Base-by-base conservation (phyloP, 176 grass and related monocot species). In the Rhynchospora breviuscula region DNA sequence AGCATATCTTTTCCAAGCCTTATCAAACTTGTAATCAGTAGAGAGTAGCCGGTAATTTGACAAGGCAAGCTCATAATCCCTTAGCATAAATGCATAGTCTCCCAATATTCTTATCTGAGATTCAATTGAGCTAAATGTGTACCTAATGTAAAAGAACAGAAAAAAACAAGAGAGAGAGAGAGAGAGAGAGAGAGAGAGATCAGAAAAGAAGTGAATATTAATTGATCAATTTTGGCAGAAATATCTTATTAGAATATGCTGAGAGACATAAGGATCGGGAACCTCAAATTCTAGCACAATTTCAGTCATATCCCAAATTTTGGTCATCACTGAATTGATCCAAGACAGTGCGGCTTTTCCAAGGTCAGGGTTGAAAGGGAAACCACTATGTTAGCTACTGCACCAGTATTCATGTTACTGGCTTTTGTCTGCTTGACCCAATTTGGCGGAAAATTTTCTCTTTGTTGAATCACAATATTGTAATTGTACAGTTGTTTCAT, bases 61-160 rank as follows among this genome's bases (percentile, higher is more conserved):
- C 77, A 99, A 87, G 64, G 96, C 96, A 89, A 99, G 96, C 87
- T 99, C 96, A 35, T 95, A 99, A 86, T 99, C 93, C 62, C 93
- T 91, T 72, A 99, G 84, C 93, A 99, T 99, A 79, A 99, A 99
- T 40, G 96, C 96, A 78, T 93, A 99, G 84, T 99, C 96, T 88
- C 89, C 91, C 47, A 99, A 86, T 70, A 99, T 86, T 92, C 96
- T 95, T 68, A 99, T 99, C 73, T 99, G 96, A 18, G 96, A 93
- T 90, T 99, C 96, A 76, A 93, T 90, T 81, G 96, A 99, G 66
- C 89, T 95, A 89, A 90, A 99, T 67, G 93, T 93, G 88, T 99
- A 99, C 85, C 96, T 99, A 79, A 57, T 73, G 46, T 3, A 82
- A 77, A 87, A 85, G 89, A 84, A 59, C 62, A 71, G 64, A 69